These are phyloP conservation scores for Chrysosporium keratinophilum DNA, from an alignment of 2,329 filamentous ascomycete genomes.

Conservation along the genomic window DNA sequence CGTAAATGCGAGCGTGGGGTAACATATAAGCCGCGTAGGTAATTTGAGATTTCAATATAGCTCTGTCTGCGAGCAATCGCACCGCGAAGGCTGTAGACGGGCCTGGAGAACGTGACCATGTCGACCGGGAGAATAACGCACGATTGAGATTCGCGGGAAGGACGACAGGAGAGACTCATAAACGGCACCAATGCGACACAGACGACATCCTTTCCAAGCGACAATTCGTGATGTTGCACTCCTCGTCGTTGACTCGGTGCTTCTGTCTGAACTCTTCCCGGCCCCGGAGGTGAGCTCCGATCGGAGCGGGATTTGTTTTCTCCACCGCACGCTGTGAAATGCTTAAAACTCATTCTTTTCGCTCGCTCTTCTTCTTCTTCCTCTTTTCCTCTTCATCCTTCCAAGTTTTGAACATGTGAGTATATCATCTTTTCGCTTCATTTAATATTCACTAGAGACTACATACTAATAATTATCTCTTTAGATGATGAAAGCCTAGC, in stretches of 20 bases:
- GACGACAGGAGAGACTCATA: not conserved
- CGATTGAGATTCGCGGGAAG: not conserved
- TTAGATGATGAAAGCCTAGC: constrained; percentile 99
- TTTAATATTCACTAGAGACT: not conserved
- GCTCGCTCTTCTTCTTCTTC: constrained; percentile 47
- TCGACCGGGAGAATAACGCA: constrained; percentile 10
- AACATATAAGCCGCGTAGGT: constrained; percentile 21
- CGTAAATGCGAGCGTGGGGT: not conserved
- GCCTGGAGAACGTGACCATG: constrained; percentile 18
- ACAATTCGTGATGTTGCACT: not conserved
- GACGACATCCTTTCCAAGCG: not conserved
- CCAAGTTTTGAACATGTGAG: constrained; percentile 98
- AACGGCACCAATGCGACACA: not conserved
- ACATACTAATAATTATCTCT: constrained; percentile 18
- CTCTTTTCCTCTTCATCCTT: constrained; percentile 78
- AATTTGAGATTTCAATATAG: constrained; percentile 33
- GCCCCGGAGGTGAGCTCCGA: not conserved
- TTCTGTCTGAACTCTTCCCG: not conserved
- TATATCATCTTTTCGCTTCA: constrained; percentile 22
- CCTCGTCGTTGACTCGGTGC: not conserved
- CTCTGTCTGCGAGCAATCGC: constrained; percentile 24
- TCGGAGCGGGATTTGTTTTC: not conserved
- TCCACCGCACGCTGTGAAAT: not conserved
- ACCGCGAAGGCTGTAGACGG: not conserved
- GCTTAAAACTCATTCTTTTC: not conserved